Evolutionary conservation across 106 monocot genomes (phyloP).

Genomic region (Xerophyta viscosa): DNA sequence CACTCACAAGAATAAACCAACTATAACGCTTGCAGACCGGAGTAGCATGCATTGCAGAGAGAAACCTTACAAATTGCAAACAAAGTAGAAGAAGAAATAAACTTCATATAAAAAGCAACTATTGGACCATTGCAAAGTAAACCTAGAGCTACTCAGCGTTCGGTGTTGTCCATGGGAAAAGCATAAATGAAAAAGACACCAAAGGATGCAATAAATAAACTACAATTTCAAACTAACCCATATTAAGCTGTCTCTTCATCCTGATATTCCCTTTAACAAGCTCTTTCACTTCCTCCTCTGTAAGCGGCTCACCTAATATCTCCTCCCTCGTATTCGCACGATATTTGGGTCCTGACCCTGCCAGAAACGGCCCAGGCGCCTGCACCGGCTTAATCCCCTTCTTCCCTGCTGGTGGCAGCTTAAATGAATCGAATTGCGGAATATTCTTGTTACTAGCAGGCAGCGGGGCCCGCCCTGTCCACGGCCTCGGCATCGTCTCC

Average conservation of each 20-base stretch:
- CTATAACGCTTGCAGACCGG: no score
- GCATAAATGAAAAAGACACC: no score
- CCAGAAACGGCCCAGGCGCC: slow-evolving; percentile 69
- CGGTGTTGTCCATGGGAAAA: no score
- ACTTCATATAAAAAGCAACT: no score
- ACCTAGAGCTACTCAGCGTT: no score
- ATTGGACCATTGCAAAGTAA: no score
- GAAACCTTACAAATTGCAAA: no score
- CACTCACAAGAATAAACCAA: no score
- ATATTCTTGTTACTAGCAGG: slow-evolving; percentile 78
- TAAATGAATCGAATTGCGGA: slow-evolving; percentile 88
- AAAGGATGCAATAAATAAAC: background rate
- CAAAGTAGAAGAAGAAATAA: no score
- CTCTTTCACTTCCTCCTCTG: slow-evolving; percentile 58
- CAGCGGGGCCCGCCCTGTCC: slow-evolving; percentile 78
- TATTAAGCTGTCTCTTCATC: slow-evolving; percentile 76
- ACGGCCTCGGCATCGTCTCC: slow-evolving; percentile 68
- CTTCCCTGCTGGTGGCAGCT: slow-evolving; percentile 73
- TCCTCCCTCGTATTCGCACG: slow-evolving; percentile 60
- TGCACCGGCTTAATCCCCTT: slow-evolving; percentile 97
- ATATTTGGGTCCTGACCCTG: slow-evolving; percentile 60
- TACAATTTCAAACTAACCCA: slow-evolving; percentile 40
- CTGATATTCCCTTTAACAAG: slow-evolving; percentile 58
- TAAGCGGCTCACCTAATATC: slow-evolving; percentile 70
- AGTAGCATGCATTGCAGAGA: no score